Base-by-base conservation (phyloP, 495 filamentous ascomycete genomes). In the Rhypophila decipiens region DNA sequence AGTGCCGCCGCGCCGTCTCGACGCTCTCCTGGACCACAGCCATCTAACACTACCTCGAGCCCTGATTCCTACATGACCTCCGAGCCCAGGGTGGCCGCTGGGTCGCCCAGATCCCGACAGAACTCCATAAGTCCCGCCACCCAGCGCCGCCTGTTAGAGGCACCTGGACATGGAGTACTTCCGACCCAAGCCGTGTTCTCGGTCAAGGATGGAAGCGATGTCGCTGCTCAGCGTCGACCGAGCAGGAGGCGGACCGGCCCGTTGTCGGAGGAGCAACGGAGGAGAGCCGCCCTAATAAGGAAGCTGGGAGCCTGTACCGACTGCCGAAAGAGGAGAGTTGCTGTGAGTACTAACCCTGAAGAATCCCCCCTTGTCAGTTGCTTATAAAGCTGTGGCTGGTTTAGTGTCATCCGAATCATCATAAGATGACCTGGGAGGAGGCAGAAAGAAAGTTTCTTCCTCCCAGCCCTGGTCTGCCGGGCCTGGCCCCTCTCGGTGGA, bases 401-500 rank as follows among this genome's bases (percentile, higher is more conserved):
- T 7, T 44, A 75, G 72, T 75, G 72, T 50, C 69, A 75, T 52
- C 71, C 72, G 1, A 68, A 67, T 42, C 72, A 75, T 54, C 70
- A 72, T 49, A 67, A 65, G 53, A 72, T 72, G 70, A 69, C 71
- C 1, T 75, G 71, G 70, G 72, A 74, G 54, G 69, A 72, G 24
- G 67, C 69, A 19, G 58, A 66, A 23, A 59, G 59, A 46, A 74
- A 70, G 51, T 74, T 67, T 60, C 59, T 61, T 23, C 64, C 66
- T 18, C 58, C 60, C 38, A 67, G 66, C 35, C 27, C 27, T 31
- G 7, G 7, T 13, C 7, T 31, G 7, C 27, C 27, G 7, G 7
- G 7, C 13, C 54, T 70, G 13, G 57, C 66, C 18, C 63, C 65
- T 27, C 43, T 65, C 37, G 55, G 56, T 36, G 65, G 61, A 44